Conservation (phyloP, 305 asterid species). For the Solanum hybrid region DNA sequence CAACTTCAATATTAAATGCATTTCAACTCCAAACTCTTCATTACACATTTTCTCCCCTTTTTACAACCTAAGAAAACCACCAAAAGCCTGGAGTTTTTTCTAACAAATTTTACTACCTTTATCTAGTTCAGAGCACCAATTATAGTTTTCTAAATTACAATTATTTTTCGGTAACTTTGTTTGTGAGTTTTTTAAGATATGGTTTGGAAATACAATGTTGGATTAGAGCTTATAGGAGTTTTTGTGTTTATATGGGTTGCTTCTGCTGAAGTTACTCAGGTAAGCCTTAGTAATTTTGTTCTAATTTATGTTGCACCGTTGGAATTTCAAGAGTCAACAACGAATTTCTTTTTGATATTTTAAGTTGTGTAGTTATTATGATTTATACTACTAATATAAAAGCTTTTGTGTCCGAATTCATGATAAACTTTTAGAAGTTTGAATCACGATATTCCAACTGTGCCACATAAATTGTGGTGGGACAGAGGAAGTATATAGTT, state of each 20-base stretch:
- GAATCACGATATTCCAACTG: not conserved
- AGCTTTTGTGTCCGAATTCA: not conserved
- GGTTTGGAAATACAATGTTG: slow-evolving; percentile 65
- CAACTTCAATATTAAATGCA: not conserved
- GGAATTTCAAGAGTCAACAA: not conserved
- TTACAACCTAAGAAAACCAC: not conserved
- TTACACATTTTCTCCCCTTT: not conserved
- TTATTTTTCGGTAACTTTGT: not conserved
- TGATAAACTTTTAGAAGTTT: not conserved
- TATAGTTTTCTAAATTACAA: not conserved
- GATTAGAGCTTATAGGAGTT: slow-evolving; percentile 63
- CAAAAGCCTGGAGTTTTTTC: not conserved
- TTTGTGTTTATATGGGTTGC: slow-evolving; percentile 75
- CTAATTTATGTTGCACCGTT: not conserved
- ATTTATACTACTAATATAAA: not conserved
- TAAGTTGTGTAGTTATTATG: not conserved
- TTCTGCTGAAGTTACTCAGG: slow-evolving; percentile 83
- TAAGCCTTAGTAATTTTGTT: not conserved
- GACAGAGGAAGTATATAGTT: not conserved
- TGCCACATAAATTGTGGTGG: not conserved
- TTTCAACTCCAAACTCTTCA: not conserved
- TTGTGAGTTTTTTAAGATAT: slow-evolving; percentile 20
- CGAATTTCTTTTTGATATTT: not conserved
- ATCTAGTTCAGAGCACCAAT: not conserved
- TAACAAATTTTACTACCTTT: not conserved